phyloP scores from a whole-genome alignment of 495 filamentous ascomycete genomes.

The Hamigera avellanea region DNA sequence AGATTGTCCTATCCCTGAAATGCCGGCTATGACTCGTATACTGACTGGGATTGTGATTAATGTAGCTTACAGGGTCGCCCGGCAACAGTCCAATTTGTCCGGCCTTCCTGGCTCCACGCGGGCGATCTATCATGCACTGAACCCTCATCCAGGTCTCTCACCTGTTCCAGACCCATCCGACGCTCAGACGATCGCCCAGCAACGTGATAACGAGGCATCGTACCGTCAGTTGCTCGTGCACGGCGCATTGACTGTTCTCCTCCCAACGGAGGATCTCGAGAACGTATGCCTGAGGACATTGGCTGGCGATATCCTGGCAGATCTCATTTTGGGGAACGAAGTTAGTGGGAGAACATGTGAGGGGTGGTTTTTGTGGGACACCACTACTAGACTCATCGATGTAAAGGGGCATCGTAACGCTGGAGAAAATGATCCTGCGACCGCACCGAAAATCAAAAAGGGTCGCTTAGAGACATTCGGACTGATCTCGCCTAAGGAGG shows the following conservation, averaged over 20 bases:
- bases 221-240: conserved; percentile 77
- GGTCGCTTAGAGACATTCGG: conserved; percentile 37
- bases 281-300: conserved; percentile 73
- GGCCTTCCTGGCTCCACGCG: conserved; percentile 30
- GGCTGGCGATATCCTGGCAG: conserved; percentile 73
- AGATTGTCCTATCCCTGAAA: conserved; percentile 7
- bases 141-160: conserved; percentile 66
- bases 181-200: conserved; percentile 39
- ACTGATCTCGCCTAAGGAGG: conserved; percentile 27
- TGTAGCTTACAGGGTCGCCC: conserved; percentile 42
- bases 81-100: conserved; percentile 37
- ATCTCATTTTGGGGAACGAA: conserved; percentile 70
- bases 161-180: conserved; percentile 53
- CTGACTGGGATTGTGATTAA: conserved; percentile 1
- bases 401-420: conserved; percentile 16
- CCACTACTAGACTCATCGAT: conserved; percentile 52
- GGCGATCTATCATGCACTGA: conserved; percentile 71
- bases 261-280: conserved; percentile 86
- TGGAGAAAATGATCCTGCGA: conserved; percentile 12
- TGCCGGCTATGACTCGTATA: conserved; percentile 9
- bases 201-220: conserved; percentile 62
- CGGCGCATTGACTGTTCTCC: conserved; percentile 63
- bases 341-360: conserved; percentile 69
- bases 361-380: conserved; percentile 77
- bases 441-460: conserved; percentile 9